Evolutionary conservation across 441 rosid species (phyloP).

Genomic region (Populus tomentosa): DNA sequence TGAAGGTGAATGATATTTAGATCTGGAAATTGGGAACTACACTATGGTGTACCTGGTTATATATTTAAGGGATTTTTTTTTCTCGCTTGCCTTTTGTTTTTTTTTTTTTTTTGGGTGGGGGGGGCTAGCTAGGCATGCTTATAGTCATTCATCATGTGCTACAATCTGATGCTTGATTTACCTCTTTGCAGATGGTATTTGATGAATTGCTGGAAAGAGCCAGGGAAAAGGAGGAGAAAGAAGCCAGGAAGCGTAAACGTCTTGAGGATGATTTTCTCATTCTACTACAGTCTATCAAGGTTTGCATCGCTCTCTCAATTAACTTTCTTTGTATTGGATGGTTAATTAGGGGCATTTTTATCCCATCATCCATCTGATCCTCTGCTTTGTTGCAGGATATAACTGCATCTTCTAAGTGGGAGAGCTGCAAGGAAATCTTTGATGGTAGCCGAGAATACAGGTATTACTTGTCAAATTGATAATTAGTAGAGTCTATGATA

Average conservation of each 20-base stretch:
- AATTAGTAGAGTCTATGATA: too few relatives aligned
- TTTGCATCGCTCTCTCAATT: slow-evolving; percentile 9
- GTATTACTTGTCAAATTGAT: slow-evolving; percentile 21
- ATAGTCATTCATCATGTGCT: background rate
- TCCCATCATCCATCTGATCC: slow-evolving; percentile 6
- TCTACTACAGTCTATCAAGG: slow-evolving; percentile 68
- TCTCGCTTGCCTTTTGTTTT: background rate
- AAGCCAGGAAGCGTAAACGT: slow-evolving; percentile 84
- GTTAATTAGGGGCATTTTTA: background rate
- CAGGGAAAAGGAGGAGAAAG: slow-evolving; percentile 97
- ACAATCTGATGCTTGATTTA: background rate
- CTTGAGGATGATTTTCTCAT: slow-evolving; percentile 75
- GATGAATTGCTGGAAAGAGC: slow-evolving; percentile 83
- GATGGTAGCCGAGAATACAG: slow-evolving; percentile 89
- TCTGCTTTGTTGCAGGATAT: slow-evolving; percentile 52
- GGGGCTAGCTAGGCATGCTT: background rate
- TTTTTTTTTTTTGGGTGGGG: background rate
- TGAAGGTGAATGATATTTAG: background rate
- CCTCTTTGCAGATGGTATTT: slow-evolving; percentile 59
- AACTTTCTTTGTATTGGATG: background rate
- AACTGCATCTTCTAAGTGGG: slow-evolving; percentile 77
- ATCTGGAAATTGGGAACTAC: background rate
- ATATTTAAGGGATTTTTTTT: background rate
- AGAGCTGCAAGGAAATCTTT: slow-evolving; percentile 53
- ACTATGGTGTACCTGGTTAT: background rate